Percentiles rank a stretch among this genome's conserved stretches.
Conservation (phyloP, 345 rosid species). For the Aquilaria yunnanensis region DNA sequence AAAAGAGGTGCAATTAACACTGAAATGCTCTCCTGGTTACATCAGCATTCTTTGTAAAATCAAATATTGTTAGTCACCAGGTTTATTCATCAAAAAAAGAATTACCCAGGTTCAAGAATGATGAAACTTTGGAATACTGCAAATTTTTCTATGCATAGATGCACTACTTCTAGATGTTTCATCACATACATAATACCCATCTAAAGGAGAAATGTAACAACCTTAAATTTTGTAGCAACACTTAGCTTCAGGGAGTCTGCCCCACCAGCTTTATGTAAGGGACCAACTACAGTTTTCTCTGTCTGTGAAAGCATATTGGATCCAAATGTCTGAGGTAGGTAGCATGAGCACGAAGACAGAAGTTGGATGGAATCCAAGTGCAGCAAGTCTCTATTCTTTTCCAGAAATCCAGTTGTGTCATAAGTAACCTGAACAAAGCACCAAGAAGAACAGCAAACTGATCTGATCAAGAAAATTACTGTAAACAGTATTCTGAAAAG, state of each 20-base stretch:
- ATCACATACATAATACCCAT: too few species aligned
- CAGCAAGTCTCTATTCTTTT: slow-evolving; percentile 92
- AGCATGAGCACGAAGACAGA: slow-evolving; percentile 82
- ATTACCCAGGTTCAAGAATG: too few species aligned
- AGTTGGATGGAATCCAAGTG: slow-evolving; percentile 93
- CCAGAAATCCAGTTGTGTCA: slow-evolving; percentile 91
- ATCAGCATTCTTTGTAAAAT: too few species aligned
- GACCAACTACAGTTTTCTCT: slow-evolving; percentile 72
- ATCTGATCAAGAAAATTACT: neutral
- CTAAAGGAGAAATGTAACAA: slow-evolving; percentile 12
- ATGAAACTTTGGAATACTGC: neutral
- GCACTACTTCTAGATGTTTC: neutral
- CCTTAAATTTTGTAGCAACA: slow-evolving; percentile 95
- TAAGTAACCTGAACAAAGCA: slow-evolving; percentile 64
- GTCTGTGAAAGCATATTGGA: slow-evolving; percentile 79
- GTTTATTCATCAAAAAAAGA: too few species aligned
- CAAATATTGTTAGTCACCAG: too few species aligned
- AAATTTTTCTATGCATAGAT: neutral
- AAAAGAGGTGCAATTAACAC: too few species aligned
- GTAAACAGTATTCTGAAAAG: too few species aligned
- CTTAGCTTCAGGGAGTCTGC: slow-evolving; percentile 96
- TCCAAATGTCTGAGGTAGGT: slow-evolving; percentile 87
- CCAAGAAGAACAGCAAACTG: slow-evolving; percentile 21
- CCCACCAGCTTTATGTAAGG: slow-evolving; percentile 86
- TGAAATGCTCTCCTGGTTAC: too few species aligned